Conservation (phyloP, 2,329 filamentous ascomycete genomes). For the Xylaria sp. region DNA sequence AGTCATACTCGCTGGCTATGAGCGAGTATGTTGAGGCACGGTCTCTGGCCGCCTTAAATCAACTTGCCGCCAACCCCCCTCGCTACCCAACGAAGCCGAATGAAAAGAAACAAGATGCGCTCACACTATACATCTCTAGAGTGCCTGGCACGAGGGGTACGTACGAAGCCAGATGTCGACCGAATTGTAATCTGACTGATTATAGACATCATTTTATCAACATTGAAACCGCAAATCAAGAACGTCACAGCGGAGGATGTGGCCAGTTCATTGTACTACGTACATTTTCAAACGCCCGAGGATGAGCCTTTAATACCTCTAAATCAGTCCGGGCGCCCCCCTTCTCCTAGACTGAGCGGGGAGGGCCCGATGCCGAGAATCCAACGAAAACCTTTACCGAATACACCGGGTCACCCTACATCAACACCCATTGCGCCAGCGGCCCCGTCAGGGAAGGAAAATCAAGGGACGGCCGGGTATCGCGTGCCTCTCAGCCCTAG, state of each 20-base stretch:
- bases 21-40: constrained; percentile 74
- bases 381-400: constrained; percentile 62
- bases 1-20: constrained; percentile 43
- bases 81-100: constrained; percentile 83
- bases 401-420: constrained; percentile 37
- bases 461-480: constrained; percentile 36
- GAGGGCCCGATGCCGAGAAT: constrained; percentile 59
- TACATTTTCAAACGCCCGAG: constrained; percentile 78
- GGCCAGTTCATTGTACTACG: constrained; percentile 87
- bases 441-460: constrained; percentile 42
- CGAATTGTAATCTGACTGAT: constrained; percentile 24
- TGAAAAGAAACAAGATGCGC: constrained; percentile 73
- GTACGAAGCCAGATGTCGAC: constrained; percentile 40
- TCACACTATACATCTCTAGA: constrained; percentile 90
- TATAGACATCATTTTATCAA: constrained; percentile 89
- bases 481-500: constrained; percentile 43
- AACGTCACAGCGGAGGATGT: constrained; percentile 91
- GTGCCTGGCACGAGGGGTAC: constrained; percentile 91
- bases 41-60: constrained; percentile 82
- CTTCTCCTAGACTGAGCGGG: constrained; percentile 56
- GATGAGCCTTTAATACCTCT: constrained; percentile 57
- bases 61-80: constrained; percentile 86
- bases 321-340: constrained; percentile 46
- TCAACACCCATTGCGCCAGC: constrained; percentile 29
- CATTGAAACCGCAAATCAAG: constrained; percentile 87